Evolutionary conservation across 2,329 filamentous ascomycete species (phyloP), one percentile per base, ranked within the genome.

Genomic region (Nannizziopsis barbatae): DNA sequence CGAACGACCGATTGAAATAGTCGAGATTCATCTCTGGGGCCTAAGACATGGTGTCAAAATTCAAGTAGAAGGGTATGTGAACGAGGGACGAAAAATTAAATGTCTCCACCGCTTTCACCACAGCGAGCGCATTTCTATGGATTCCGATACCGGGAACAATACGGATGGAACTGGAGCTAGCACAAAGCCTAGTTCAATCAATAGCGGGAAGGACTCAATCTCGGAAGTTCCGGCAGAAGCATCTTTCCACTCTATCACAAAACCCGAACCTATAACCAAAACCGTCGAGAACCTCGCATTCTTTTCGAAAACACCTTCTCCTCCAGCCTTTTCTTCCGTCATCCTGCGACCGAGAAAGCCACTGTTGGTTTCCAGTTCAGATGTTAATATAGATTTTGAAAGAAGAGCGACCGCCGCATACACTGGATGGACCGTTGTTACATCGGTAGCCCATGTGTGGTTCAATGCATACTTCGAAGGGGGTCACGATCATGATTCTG

Each of bases 401-500:
- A 79, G 87, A 6, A 80, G 89, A 32, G 94, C 88, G 66, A 84
- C 83, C 59, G 80, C 84, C 1, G 76, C 78, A 3, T 85, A 84
- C 58, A 75, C 75, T 5, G 84, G 87, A 1, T 77, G 86, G 56
- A 88, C 86, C 0, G 86, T 96, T 81, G 87, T 95, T 2, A 95
- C 90, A 0, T 82, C 89, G 0, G 82, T 96, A 8, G 89, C 89
- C 0, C 90, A 96, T 60, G 86, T 95, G 12, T 98, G 92, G 92
- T 95, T 95, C 72, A 98, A 98, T 60, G 74, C 81, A 1, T 96
- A 81, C 66, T 96, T 96, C 58, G 92, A 96, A 67, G 88, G 89
- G 39, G 86, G 84, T 18, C 68, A 72, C 12, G 73, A 86, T 0
- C 75, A 84, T 42, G 75, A 81, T 38, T 84, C 76, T 8, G 90